phyloP scores from a whole-genome alignment of 257 asterid genomes.

The Hygrophila difformis region DNA sequence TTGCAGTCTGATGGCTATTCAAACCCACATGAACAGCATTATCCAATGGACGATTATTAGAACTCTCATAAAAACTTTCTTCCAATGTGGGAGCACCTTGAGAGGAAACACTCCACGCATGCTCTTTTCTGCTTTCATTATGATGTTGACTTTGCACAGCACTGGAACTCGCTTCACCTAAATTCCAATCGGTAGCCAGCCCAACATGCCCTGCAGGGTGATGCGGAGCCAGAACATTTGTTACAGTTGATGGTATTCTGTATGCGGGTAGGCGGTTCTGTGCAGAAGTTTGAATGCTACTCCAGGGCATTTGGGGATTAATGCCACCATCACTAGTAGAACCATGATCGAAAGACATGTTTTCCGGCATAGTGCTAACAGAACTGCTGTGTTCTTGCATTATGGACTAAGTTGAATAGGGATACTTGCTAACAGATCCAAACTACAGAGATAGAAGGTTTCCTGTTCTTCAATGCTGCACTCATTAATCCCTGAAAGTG shows the following conservation, averaged over 20 bases:
- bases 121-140: conserved; percentile 40
- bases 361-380: conserved; percentile 58
- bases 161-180: conserved; percentile 69
- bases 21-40: conserved; percentile 25
- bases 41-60: conserved; percentile 30
- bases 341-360: conserved; percentile 53
- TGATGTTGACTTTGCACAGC: conserved; percentile 30
- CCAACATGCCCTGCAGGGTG: conserved; percentile 34
- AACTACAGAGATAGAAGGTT: conserved; percentile 6
- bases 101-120: conserved; percentile 30
- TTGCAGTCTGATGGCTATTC: conserved; percentile 24
- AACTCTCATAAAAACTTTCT: conserved; percentile 25
- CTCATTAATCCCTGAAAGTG: conserved; percentile 16
- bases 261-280: conserved; percentile 40
- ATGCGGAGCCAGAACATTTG: conserved; percentile 28
- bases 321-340: conserved; percentile 49
- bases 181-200: conserved; percentile 45
- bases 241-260: conserved; percentile 33
- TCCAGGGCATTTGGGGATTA: conserved; percentile 71
- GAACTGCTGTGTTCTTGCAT: conserved; percentile 86
- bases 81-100: conserved; percentile 25
- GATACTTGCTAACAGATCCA: conserved; percentile 15
- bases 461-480: conserved; percentile 10
- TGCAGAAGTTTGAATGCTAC: conserved; percentile 38
- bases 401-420: conserved; percentile 24